phyloP scores from a whole-genome alignment of 2,329 filamentous ascomycete species.

The Amphichorda felina region DNA sequence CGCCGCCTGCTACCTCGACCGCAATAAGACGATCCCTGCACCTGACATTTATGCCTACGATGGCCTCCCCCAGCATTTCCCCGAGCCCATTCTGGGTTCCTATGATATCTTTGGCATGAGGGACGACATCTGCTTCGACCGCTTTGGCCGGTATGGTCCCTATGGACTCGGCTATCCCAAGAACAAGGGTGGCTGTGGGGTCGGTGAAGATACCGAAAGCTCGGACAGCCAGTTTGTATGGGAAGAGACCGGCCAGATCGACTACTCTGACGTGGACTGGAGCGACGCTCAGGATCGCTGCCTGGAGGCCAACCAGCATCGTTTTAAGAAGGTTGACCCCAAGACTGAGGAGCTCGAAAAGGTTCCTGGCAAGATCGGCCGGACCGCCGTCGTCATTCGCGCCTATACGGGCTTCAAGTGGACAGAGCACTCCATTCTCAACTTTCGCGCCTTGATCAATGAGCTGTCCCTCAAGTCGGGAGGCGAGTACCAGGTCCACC shows the following conservation, averaged over 20 bases:
- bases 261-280: conserved; percentile 46
- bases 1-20: conserved; percentile 52
- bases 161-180: conserved; percentile 78
- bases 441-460: conserved; percentile 69
- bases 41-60: conserved; percentile 57
- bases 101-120: conserved; percentile 62
- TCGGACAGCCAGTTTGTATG: conserved; percentile 53
- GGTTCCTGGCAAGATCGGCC: conserved; percentile 28
- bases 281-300: conserved; percentile 39
- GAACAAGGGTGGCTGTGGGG: conserved; percentile 57
- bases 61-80: conserved; percentile 64
- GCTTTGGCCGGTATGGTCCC: conserved; percentile 72
- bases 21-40: conserved; percentile 39
- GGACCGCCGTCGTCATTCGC: conserved; percentile 67
- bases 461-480: conserved; percentile 69
- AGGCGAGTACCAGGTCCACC: conserved; percentile 72
- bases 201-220: conserved; percentile 61
- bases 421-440: conserved; percentile 65
- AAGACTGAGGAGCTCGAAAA: conserved; percentile 22
- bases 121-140: conserved; percentile 76
- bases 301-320: conserved; percentile 46
- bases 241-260: conserved; percentile 40
- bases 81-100: conserved; percentile 66
- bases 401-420: conserved; percentile 74
- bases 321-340: conserved; percentile 35